phyloP scores from a whole-genome alignment of 176 grass and related monocot species.

The Raddia guianensis region DNA sequence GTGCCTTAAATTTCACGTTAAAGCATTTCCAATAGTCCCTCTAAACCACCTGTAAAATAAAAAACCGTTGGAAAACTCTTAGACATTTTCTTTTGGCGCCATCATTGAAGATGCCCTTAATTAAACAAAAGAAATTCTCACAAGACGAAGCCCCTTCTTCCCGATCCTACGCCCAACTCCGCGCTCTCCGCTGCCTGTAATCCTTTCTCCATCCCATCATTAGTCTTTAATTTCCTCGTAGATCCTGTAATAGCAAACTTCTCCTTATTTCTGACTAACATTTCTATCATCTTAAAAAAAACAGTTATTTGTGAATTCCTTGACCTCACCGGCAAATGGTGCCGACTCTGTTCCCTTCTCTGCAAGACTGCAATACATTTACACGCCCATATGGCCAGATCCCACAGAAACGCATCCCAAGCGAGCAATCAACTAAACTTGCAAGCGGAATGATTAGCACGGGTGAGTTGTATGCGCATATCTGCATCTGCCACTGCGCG shows the following conservation, averaged over 20 bases:
- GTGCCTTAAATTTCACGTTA: too few species aligned
- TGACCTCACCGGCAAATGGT: conserved; percentile 25
- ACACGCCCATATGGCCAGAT: not conserved
- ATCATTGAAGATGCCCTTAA: too few species aligned
- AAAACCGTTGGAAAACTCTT: too few species aligned
- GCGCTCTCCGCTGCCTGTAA: not conserved
- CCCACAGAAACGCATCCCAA: not conserved
- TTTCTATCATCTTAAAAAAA: too few species aligned
- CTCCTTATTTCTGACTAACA: not conserved
- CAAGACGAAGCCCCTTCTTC: not conserved
- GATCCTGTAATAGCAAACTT: not conserved
- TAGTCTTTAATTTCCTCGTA: not conserved
- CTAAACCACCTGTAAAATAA: too few species aligned
- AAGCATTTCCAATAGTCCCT: too few species aligned
- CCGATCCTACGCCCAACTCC: not conserved
- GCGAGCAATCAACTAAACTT: conserved; percentile 17
- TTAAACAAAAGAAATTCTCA: too few species aligned
- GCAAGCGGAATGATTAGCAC: conserved; percentile 28
- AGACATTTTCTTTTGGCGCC: too few species aligned
- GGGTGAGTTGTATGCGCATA: conserved; percentile 30
- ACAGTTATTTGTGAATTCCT: not conserved
- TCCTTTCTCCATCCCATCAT: not conserved
- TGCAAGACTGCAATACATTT: not conserved
- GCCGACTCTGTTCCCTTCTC: conserved; percentile 3
- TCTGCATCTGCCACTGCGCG: conserved; percentile 39